phyloP scores from a whole-genome alignment of 176 grass and related monocot species.

The Elaeis guineensis region DNA sequence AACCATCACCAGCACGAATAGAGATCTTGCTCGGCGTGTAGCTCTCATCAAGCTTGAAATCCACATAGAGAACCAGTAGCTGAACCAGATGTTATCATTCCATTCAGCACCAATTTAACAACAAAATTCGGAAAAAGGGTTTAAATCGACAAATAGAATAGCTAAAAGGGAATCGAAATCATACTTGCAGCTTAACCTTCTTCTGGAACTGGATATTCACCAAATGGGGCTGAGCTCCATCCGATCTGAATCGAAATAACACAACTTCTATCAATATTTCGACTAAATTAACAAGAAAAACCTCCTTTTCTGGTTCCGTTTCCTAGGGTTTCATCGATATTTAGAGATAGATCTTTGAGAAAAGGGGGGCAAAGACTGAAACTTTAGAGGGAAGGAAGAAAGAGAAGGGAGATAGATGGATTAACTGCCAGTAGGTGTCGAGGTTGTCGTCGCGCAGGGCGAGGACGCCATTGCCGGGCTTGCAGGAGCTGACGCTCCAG shows the following conservation, averaged over 20 bases:
- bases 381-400: neutral
- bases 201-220: slow-evolving; percentile 96
- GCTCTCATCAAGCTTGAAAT: slow-evolving; percentile 96
- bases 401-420: neutral
- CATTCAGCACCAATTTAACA: slow-evolving; percentile 1
- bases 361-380: no score
- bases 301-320: no score
- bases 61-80: slow-evolving; percentile 82
- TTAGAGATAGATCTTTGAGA: no score
- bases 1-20: slow-evolving; percentile 78
- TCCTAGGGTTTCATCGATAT: no score
- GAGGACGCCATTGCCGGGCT: slow-evolving; percentile 79
- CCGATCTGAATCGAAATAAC: slow-evolving; percentile 38
- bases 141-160: neutral
- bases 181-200: slow-evolving; percentile 89
- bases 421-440: slow-evolving; percentile 77
- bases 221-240: slow-evolving; percentile 89
- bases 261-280: no score
- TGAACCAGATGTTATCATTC: slow-evolving; percentile 16
- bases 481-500: slow-evolving; percentile 95
- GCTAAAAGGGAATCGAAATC: neutral
- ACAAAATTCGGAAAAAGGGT: neutral
- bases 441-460: slow-evolving; percentile 83
- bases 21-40: slow-evolving; percentile 98
- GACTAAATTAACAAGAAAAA: no score